Evolutionary conservation across 23 red algal genomes (phyloP), one percentile per base, ranked within the genome.

Genomic region (Gracilaria caudata): DNA sequence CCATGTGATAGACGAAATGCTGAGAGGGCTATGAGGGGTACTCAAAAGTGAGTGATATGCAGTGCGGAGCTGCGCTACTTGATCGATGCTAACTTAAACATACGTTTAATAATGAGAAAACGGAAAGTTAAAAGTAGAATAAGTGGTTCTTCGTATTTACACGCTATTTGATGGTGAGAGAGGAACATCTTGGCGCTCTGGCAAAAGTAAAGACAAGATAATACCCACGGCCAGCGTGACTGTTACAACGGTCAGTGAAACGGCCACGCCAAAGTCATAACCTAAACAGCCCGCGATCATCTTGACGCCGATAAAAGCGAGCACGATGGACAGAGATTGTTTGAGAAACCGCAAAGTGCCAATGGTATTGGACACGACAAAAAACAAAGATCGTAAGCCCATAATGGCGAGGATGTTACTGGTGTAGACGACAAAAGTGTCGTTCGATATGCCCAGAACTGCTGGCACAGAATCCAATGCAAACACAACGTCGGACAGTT

Each of bases 391-490:
- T 26, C 96, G 81, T 44, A 98, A 71, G 54, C 96, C 96, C 80
- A 98, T 82, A 53, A 98, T 95, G 41, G 96, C 96, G 34, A 95
- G 64, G 37, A 98, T 91, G 82, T 98, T 98, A n/a, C 87, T 92
- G 20, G 82, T 63, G 70, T 98, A 98, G 26, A 98, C 78, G 39
- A 98, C 96, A 23, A 95, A 74, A 21, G 90, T 89, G 46, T 95
- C 83, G 16, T 74, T 84, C 0, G 96, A 98, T 44, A 98, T 90
- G 20, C 96, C 92, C 64, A 98, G 68, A 21, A 94, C 92, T 24
- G 96, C 96, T 1, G 96, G 96, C 9, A 98, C 93, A n/a, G 92
- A 95, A 68, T 98, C 96, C 77, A 98, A 46, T 59, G 96, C 96
- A 86, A 98, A 98, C 7, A 98, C 84, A 45, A 98, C 96, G 58